Evolutionary conservation across 2,329 filamentous ascomycete genomes (phyloP), one percentile per base, ranked within the genome.

Genomic region (Colletotrichum chlorophyti): DNA sequence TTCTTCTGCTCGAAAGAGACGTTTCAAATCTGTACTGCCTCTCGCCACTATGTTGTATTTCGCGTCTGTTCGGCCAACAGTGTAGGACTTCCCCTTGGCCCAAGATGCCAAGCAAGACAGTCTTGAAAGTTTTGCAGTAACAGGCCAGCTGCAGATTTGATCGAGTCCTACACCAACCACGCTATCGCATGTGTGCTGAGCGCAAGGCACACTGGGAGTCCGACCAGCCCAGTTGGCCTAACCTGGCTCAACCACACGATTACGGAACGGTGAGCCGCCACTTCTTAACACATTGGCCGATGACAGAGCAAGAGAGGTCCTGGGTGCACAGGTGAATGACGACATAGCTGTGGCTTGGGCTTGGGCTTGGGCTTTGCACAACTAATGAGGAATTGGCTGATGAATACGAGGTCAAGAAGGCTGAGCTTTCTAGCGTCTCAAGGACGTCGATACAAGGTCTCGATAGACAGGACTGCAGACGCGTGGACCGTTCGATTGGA

Each of bases 201-300:
- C 41, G 50, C 50, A 29, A 58, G 50, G 55, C 55, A 58, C 23
- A 54, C 34, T 45, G n/a, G n/a, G n/a, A n/a, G n/a, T n/a, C n/a
- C 53, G 23, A 47, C 46, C 37, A 45, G 31, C 31, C 24, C 31
- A 29, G 34, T 37, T 43, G 24, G 31, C 53, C 35, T 15, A 55
- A 37, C 53, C 50, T 37, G 35, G 9, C 14, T 32, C 6, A 14
- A 37, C 37, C 10, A n/a, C n/a, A n/a, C n/a, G 29, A 26, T 54
- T 35, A 58, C 29, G 42, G 35, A 49, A 35, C 29, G 41, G 34
- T 41, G 49, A 53, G 49, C 54, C 54, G 50, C 49, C 23, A 47
- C 23, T 40, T 34, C 11, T 26, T n/a, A n/a, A n/a, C n/a, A n/a
- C n/a, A n/a, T n/a, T n/a, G n/a, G n/a, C n/a, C n/a, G n/a, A n/a